phyloP scores from a whole-genome alignment of 1,139 yeast genomes.

The Sugiyamaella pinicola region DNA sequence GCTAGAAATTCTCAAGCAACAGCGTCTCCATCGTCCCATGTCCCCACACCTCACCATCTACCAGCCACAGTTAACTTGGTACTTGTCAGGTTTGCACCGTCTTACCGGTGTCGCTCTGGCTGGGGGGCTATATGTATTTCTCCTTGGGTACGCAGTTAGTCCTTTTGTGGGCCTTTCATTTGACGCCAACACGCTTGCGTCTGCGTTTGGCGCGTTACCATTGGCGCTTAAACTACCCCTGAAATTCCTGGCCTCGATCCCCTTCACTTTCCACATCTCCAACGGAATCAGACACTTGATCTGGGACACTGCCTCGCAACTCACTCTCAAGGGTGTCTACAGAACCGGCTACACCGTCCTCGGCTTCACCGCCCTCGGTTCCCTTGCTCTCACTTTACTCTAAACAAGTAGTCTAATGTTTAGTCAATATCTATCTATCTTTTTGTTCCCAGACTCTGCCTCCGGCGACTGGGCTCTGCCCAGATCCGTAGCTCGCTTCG shows the following conservation, averaged over 20 bases:
- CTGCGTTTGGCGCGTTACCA: slow-evolving; percentile 55
- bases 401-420: slow-evolving; percentile 24
- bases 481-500: too few species aligned
- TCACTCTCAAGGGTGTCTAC: slow-evolving; percentile 83
- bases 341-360: slow-evolving; percentile 86
- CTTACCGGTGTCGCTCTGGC: slow-evolving; percentile 85
- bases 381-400: slow-evolving; percentile 50
- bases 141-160: slow-evolving; percentile 73
- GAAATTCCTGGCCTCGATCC: slow-evolving; percentile 73
- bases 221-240: slow-evolving; percentile 58
- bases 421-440: too few species aligned
- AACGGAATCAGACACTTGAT: slow-evolving; percentile 91
- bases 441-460: slow-evolving; percentile 1
- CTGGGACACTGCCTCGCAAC: slow-evolving; percentile 86
- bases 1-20: slow-evolving; percentile 70
- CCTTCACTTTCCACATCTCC: slow-evolving; percentile 81
- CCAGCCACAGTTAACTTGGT: slow-evolving; percentile 85
- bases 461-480: slow-evolving; percentile 7
- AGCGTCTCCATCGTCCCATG: slow-evolving; percentile 83
- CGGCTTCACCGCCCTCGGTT: slow-evolving; percentile 67
- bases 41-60: slow-evolving; percentile 92
- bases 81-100: slow-evolving; percentile 81
- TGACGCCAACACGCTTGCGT: slow-evolving; percentile 63
- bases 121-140: slow-evolving; percentile 68
- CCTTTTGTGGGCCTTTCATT: slow-evolving; percentile 60